phyloP scores from a whole-genome alignment of 805 yeast genomes.

The Metschnikowia bowlesiae region DNA sequence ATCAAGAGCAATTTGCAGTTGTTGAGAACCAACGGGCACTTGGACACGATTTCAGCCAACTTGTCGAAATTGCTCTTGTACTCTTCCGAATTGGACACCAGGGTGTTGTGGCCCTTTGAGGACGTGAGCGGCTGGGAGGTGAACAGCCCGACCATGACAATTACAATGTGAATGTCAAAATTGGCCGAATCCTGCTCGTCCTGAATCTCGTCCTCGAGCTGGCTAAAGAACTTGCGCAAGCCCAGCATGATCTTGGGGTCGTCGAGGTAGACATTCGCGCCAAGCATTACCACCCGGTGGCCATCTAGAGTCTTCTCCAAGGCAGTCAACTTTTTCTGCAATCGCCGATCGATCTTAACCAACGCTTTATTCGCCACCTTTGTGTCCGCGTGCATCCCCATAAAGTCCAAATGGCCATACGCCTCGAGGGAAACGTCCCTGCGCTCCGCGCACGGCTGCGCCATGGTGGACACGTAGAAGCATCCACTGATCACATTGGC shows the following conservation, averaged over 20 bases:
- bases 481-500: conserved; percentile 35
- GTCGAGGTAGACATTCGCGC: conserved; percentile 70
- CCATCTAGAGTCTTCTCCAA: conserved; percentile 53
- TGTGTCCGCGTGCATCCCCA: conserved; percentile 36
- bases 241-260: conserved; percentile 56
- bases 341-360: conserved; percentile 56
- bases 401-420: conserved; percentile 74
- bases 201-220: conserved; percentile 38
- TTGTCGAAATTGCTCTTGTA: conserved; percentile 71
- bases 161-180: conserved; percentile 46
- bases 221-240: conserved; percentile 55
- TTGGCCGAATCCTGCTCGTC: conserved; percentile 37
- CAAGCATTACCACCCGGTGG: conserved; percentile 66
- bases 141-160: conserved; percentile 84
- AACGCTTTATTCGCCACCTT: conserved; percentile 12
- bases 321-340: conserved; percentile 50
- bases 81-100: conserved; percentile 47
- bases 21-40: conserved; percentile 50
- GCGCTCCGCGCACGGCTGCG: conserved; percentile 86
- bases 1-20: conserved; percentile 61
- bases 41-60: conserved; percentile 60
- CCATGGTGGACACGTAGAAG: conserved; percentile 71
- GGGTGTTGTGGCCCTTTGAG: conserved; percentile 45
- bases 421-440: conserved; percentile 63
- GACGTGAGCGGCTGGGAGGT: conserved; percentile 59